A percentile compares a stretch with the other conserved stretches of the same genome.
Evolutionary conservation across 2,329 filamentous ascomycete genomes (phyloP).

Genomic region (Knoxdaviesia capensis): DNA sequence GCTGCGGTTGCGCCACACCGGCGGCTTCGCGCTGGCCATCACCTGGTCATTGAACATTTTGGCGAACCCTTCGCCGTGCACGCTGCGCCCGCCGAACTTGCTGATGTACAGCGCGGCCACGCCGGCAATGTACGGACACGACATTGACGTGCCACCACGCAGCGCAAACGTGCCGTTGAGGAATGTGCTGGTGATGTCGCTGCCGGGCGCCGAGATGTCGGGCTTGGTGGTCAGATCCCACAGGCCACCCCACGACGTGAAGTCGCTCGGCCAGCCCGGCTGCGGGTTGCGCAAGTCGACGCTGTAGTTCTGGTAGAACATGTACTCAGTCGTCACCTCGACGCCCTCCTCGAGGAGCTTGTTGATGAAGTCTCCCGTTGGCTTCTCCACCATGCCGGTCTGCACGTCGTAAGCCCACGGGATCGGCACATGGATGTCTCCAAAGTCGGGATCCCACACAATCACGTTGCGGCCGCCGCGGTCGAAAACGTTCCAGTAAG

Average conservation of each 20-base stretch:
- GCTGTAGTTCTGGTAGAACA: slow-evolving; percentile 10
- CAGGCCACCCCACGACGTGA: slow-evolving; percentile 29
- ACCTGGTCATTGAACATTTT: slow-evolving; percentile 3
- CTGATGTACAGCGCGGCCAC: slow-evolving; percentile 24
- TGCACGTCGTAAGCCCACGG: no score
- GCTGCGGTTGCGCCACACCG: slow-evolving; percentile 7
- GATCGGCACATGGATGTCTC: no score
- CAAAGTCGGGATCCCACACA: no score
- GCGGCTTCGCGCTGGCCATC: neutral
- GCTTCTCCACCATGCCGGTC: slow-evolving; percentile 14
- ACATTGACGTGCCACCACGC: slow-evolving; percentile 35
- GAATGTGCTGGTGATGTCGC: slow-evolving; percentile 28
- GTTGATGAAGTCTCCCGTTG: slow-evolving; percentile 10
- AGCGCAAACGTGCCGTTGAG: slow-evolving; percentile 21
- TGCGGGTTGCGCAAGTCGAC: slow-evolving; percentile 7
- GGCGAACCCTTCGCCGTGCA: slow-evolving; percentile 11
- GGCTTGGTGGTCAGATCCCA: slow-evolving; percentile 31
- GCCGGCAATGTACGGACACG: slow-evolving; percentile 31
- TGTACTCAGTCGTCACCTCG: slow-evolving; percentile 21
- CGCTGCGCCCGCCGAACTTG: slow-evolving; percentile 17
- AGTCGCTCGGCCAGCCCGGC: slow-evolving; percentile 21
- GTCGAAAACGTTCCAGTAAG: no score
- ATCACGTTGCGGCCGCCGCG: no score
- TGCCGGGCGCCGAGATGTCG: slow-evolving; percentile 27
- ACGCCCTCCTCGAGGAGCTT: slow-evolving; percentile 9